phyloP scores from a whole-genome alignment of 2,329 filamentous ascomycete genomes.

The Botrytis fabae region DNA sequence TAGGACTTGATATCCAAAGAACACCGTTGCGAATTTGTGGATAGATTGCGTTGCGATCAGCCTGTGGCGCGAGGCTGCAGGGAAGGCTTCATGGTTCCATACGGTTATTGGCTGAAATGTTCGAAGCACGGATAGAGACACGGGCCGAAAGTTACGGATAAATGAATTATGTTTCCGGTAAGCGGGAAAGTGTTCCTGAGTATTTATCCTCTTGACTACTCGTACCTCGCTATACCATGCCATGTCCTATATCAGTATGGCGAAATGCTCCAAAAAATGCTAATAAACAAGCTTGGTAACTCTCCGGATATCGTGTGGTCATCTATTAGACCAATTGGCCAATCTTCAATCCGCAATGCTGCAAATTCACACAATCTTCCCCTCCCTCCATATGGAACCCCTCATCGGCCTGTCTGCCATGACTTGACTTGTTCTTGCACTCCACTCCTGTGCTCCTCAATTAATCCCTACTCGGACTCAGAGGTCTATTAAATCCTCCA shows the following conservation, averaged over 20 bases:
- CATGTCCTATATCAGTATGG: background rate
- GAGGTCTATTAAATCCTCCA: slow-evolving; percentile 78
- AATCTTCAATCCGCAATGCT: background rate
- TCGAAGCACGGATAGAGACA: slow-evolving; percentile 9
- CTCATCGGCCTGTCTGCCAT: background rate
- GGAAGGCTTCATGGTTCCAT: slow-evolving; percentile 16
- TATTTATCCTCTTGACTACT: background rate
- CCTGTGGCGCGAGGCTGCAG: slow-evolving; percentile 37
- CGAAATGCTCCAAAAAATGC: background rate
- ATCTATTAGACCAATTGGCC: background rate
- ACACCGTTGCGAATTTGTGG: slow-evolving; percentile 29
- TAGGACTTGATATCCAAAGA: slow-evolving; percentile 15
- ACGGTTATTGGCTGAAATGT: background rate
- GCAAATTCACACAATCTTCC: background rate
- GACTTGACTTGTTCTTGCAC: background rate
- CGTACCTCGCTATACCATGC: background rate
- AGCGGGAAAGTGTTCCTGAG: slow-evolving; percentile 14
- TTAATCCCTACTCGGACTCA: slow-evolving; percentile 55
- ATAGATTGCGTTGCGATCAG: slow-evolving; percentile 30
- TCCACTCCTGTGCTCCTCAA: background rate
- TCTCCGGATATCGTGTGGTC: background rate
- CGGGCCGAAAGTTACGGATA: slow-evolving; percentile 20
- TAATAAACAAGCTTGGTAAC: background rate
- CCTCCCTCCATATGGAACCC: background rate
- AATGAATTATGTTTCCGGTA: slow-evolving; percentile 13